Evolutionary conservation across 2,329 filamentous ascomycete genomes (phyloP).

Genomic region (Dactylellina drechsleri): DNA sequence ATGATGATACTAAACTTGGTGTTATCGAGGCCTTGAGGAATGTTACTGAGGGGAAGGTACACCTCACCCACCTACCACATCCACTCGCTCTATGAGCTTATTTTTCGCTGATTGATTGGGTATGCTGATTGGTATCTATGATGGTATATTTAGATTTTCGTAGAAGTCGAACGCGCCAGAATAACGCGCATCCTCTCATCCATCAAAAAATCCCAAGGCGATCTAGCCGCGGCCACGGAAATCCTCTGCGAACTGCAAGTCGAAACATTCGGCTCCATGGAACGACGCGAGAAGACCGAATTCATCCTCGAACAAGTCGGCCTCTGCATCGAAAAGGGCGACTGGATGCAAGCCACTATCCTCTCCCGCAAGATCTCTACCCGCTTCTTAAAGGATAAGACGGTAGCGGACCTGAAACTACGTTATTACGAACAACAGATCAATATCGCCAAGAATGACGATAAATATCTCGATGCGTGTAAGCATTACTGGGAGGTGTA

Average conservation of each 20-base stretch:
- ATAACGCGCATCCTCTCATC: slow-evolving; percentile 94
- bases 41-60: slow-evolving; percentile 93
- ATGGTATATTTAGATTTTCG: slow-evolving; percentile 76
- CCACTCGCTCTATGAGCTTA: no score
- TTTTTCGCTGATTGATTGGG: no score
- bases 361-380: slow-evolving; percentile 97
- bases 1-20: slow-evolving; percentile 85
- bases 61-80: no score
- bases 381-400: slow-evolving; percentile 84
- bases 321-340: slow-evolving; percentile 91
- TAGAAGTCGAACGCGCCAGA: slow-evolving; percentile 96
- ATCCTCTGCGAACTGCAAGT: slow-evolving; percentile 97
- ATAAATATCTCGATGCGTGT: slow-evolving; percentile 96
- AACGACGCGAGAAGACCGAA: slow-evolving; percentile 95
- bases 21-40: slow-evolving; percentile 95
- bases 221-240: slow-evolving; percentile 87
- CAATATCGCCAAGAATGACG: slow-evolving; percentile 91
- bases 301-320: slow-evolving; percentile 96
- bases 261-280: slow-evolving; percentile 99
- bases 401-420: slow-evolving; percentile 95
- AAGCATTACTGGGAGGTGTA: slow-evolving; percentile 98
- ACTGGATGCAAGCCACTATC: slow-evolving; percentile 96
- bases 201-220: slow-evolving; percentile 96
- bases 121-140: no score
- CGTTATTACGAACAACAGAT: slow-evolving; percentile 98